Conservation (phyloP, 805 yeast genomes). For the Lipomyces mesembrius region DNA sequence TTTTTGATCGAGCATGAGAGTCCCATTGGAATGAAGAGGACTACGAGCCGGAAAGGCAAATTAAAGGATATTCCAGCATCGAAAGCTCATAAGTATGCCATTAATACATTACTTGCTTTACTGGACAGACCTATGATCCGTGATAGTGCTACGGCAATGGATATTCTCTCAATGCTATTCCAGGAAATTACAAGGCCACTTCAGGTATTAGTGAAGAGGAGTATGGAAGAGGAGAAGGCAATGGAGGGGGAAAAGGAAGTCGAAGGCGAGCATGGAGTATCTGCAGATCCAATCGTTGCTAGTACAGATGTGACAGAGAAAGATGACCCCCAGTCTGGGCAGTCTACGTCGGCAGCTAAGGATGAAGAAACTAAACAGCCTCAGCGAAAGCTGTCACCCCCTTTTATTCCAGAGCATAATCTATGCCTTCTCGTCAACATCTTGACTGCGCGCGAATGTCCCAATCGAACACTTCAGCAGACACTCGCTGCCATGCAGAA, state of each 20-base stretch:
- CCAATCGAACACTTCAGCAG: constrained; percentile 82
- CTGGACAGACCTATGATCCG: constrained; percentile 67
- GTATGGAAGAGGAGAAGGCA: constrained; percentile 13
- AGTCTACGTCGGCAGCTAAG: constrained; percentile 8
- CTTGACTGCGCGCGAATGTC: constrained; percentile 79
- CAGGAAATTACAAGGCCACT: constrained; percentile 80
- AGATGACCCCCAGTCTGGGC: constrained; percentile 5
- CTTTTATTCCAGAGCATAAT: constrained; percentile 65
- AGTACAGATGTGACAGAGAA: constrained; percentile 2
- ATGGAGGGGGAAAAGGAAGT: neutral
- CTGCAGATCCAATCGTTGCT: constrained; percentile 10
- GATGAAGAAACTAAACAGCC: constrained; percentile 6
- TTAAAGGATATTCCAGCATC: constrained; percentile 44
- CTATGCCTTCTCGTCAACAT: constrained; percentile 67
- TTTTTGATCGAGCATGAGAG: constrained; percentile 78
- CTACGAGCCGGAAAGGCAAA: constrained; percentile 45
- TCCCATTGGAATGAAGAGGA: constrained; percentile 47
- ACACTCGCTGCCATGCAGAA: constrained; percentile 81
- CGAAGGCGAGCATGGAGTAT: constrained; percentile 4
- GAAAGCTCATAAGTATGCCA: constrained; percentile 58
- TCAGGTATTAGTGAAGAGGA: constrained; percentile 54
- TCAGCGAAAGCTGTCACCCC: constrained; percentile 51
- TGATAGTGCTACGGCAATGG: constrained; percentile 77
- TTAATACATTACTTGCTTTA: constrained; percentile 67
- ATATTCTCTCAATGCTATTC: constrained; percentile 70